Evolutionary conservation across 768 basidiomycete species (phyloP).

Genomic region (Pholiota conissans): DNA sequence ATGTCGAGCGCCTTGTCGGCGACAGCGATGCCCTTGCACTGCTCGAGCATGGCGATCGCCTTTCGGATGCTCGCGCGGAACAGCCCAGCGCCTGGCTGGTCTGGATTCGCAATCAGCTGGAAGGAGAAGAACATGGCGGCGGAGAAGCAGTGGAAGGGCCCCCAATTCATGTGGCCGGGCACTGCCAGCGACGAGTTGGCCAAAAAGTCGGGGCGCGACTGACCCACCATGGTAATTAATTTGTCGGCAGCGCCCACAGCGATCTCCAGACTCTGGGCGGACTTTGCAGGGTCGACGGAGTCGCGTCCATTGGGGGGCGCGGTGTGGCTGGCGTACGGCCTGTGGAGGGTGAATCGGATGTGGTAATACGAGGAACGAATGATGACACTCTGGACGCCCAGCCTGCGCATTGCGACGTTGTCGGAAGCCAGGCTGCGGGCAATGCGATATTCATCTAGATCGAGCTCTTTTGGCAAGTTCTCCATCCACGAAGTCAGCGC

Average conservation of each 20-base stretch:
- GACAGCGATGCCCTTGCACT: constrained; percentile 61
- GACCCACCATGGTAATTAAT: constrained; percentile 74
- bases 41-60: constrained; percentile 64
- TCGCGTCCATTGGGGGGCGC: constrained; percentile 16
- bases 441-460: constrained; percentile 74
- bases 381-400: constrained; percentile 81
- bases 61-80: constrained; percentile 78
- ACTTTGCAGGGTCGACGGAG: constrained; percentile 40
- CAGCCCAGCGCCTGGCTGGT: constrained; percentile 74
- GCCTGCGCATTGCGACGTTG: constrained; percentile 56
- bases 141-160: constrained; percentile 81
- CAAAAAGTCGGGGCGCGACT: constrained; percentile 75
- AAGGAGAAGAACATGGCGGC: constrained; percentile 93
- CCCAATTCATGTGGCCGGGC: constrained; percentile 83
- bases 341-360: constrained; percentile 82
- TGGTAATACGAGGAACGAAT: constrained; percentile 77
- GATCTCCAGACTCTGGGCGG: constrained; percentile 64
- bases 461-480: constrained; percentile 69
- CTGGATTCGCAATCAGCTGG: constrained; percentile 78
- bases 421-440: constrained; percentile 71
- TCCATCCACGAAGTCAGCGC: constrained; percentile 76
- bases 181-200: constrained; percentile 68
- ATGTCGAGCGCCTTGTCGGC: constrained; percentile 78
- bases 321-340: constrained; percentile 62
- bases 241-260: constrained; percentile 78